A percentile compares a stretch with the other conserved stretches of the same genome.
These are phyloP conservation scores for Phytophthora boehmeriae DNA, from an alignment of 352 stramenopile genomes.

Conservation along the genomic window DNA sequence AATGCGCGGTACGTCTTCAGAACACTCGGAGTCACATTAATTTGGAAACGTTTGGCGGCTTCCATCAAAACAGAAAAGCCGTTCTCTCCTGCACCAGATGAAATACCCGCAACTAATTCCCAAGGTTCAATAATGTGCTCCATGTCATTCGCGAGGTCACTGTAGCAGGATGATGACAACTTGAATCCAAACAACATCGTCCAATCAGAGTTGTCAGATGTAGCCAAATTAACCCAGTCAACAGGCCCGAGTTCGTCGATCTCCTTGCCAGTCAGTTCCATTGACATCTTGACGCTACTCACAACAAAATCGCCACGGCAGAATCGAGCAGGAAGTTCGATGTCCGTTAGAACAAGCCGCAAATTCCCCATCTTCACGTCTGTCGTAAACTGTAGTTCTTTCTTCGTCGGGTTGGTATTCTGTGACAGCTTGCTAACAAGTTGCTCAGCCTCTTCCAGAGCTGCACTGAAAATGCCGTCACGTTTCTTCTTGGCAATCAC, in stretches of 20 bases:
- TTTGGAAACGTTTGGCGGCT: conserved; percentile 72
- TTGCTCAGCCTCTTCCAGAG: conserved; percentile 56
- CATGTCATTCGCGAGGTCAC: conserved; percentile 70
- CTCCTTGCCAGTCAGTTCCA: conserved; percentile 55
- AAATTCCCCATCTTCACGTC: conserved; percentile 72
- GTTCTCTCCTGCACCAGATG: conserved; percentile 61
- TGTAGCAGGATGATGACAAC: conserved; percentile 74
- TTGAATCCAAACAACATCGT: conserved; percentile 67
- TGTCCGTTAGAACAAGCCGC: conserved; percentile 64
- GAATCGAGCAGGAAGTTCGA: conserved; percentile 55
- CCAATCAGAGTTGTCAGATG: conserved; percentile 62
- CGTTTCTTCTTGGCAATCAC: conserved; percentile 73
- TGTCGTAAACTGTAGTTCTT: conserved; percentile 58
- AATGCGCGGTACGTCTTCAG: conserved; percentile 79
- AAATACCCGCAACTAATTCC: conserved; percentile 61
- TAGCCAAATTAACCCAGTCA: conserved; percentile 59
- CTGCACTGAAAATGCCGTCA: conserved; percentile 66
- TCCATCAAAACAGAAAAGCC: conserved; percentile 67
- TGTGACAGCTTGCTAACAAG: conserved; percentile 55
- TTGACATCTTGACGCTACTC: conserved; percentile 60
- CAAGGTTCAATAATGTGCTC: conserved; percentile 78
- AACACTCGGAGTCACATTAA: conserved; percentile 75
- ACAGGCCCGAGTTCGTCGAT: conserved; percentile 59
- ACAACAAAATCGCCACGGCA: conserved; percentile 73
- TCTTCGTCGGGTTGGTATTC: conserved; percentile 49